A percentile compares a stretch with the other conserved stretches of the same genome.
phyloP scores from a whole-genome alignment of 2,329 filamentous ascomycete species.

The Pseudogymnoascus sp. region DNA sequence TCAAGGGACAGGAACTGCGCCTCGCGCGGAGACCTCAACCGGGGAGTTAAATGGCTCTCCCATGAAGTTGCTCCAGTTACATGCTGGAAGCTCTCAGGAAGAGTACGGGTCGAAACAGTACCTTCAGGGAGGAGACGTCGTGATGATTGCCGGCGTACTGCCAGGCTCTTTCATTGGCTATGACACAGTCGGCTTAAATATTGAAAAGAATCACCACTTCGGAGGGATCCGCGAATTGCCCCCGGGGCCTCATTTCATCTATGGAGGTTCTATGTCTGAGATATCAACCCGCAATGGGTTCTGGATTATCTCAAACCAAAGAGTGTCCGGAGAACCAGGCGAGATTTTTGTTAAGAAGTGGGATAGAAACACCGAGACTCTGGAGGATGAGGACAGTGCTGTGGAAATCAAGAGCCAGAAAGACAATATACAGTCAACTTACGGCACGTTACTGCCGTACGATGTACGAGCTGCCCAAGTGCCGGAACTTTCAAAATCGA shows the following conservation, averaged over 20 bases:
- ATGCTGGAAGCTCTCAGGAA: slow-evolving; percentile 18
- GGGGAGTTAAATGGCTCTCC: slow-evolving; percentile 20
- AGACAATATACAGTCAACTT: slow-evolving; percentile 27
- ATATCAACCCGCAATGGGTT: slow-evolving; percentile 47
- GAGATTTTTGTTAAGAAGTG: slow-evolving; percentile 41
- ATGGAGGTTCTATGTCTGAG: slow-evolving; percentile 43
- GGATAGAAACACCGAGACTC: slow-evolving; percentile 48
- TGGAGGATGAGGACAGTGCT: slow-evolving; percentile 39
- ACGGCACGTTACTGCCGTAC: slow-evolving; percentile 23
- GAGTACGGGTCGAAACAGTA: slow-evolving; percentile 19
- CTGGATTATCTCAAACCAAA: slow-evolving; percentile 39
- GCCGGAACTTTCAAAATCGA: neutral
- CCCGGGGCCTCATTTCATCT: slow-evolving; percentile 50
- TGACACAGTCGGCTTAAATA: slow-evolving; percentile 35
- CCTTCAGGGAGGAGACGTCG: slow-evolving; percentile 38
- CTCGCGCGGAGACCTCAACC: neutral
- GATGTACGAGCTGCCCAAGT: neutral
- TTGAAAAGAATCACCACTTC: slow-evolving; percentile 44
- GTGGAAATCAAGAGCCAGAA: slow-evolving; percentile 40
- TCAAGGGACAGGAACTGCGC: neutral
- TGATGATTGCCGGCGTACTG: slow-evolving; percentile 46
- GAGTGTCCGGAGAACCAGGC: slow-evolving; percentile 22
- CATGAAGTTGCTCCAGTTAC: slow-evolving; percentile 37
- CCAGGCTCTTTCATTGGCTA: slow-evolving; percentile 23
- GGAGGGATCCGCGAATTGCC: slow-evolving; percentile 48